Conservation (phyloP, 257 asterid species). For the Cordia subcordata region DNA sequence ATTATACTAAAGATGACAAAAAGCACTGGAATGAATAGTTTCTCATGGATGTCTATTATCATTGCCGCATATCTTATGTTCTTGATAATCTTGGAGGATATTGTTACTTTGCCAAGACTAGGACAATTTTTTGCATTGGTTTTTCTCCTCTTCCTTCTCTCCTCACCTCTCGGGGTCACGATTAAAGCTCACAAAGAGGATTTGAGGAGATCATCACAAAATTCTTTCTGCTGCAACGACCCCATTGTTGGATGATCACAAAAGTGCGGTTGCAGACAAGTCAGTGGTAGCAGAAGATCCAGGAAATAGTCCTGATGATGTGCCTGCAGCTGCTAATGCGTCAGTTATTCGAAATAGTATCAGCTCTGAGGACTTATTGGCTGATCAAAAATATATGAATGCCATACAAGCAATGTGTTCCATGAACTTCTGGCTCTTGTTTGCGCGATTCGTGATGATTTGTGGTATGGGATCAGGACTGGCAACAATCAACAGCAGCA, state of each 20-base stretch:
- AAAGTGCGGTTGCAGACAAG: constrained; percentile 3
- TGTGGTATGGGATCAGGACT: constrained; percentile 97
- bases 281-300: constrained; percentile 7
- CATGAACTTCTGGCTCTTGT: constrained; percentile 72
- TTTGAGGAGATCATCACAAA: constrained; percentile 9
- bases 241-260: constrained; percentile 34
- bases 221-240: constrained; percentile 16
- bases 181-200: constrained; percentile 36
- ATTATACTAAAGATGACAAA: constrained; percentile 33
- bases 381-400: constrained; percentile 35
- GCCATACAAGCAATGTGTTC: constrained; percentile 58
- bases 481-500: constrained; percentile 79
- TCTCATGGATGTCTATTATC: constrained; percentile 55
- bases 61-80: constrained; percentile 62
- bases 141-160: constrained; percentile 54
- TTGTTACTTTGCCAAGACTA: constrained; percentile 38
- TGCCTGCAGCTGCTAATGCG: no score
- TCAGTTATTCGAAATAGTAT: constrained; percentile 7
- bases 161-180: constrained; percentile 46
- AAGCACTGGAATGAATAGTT: constrained; percentile 40
- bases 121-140: constrained; percentile 33
- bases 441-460: constrained; percentile 64
- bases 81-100: constrained; percentile 46
- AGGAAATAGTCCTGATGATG: constrained; percentile 1
- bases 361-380: constrained; percentile 22